Evolutionary conservation across 495 filamentous ascomycete genomes (phyloP).

Genomic region (Trichoderma asperelloides): DNA sequence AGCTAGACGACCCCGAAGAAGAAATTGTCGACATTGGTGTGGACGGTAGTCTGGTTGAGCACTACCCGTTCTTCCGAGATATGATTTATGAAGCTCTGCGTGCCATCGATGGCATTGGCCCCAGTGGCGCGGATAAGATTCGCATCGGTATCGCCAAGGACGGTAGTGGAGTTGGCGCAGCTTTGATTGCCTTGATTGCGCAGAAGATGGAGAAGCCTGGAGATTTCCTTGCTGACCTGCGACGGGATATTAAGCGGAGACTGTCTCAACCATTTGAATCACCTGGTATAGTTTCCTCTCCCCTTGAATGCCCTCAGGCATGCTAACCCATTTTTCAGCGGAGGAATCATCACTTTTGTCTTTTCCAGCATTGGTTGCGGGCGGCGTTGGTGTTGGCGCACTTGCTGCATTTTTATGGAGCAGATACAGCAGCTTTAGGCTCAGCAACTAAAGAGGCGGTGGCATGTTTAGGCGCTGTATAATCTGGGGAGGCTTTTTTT

Average conservation of each 20-base stretch:
- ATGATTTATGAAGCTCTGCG: conserved; percentile 65
- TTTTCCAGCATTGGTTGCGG: not conserved
- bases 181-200: conserved; percentile 75
- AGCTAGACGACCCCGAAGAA: conserved; percentile 45
- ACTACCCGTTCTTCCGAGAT: conserved; percentile 79
- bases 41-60: conserved; percentile 83
- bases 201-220: conserved; percentile 39
- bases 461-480: not conserved
- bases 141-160: conserved; percentile 92
- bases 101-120: conserved; percentile 61
- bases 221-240: conserved; percentile 14
- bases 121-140: conserved; percentile 64
- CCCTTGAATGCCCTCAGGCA: not conserved
- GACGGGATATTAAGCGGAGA: not conserved
- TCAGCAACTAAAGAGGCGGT: not conserved
- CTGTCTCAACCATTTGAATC: not conserved
- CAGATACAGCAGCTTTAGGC: not conserved
- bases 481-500: not conserved
- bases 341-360: conserved; percentile 5
- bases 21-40: conserved; percentile 81
- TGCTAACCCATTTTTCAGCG: not conserved
- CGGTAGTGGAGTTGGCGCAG: conserved; percentile 84
- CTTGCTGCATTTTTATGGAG: conserved; percentile 9
- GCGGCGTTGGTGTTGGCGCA: conserved; percentile 9
- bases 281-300: not conserved